Conservation (phyloP, 2,329 filamentous ascomycete species). For the Diaporthe humulicola region DNA sequence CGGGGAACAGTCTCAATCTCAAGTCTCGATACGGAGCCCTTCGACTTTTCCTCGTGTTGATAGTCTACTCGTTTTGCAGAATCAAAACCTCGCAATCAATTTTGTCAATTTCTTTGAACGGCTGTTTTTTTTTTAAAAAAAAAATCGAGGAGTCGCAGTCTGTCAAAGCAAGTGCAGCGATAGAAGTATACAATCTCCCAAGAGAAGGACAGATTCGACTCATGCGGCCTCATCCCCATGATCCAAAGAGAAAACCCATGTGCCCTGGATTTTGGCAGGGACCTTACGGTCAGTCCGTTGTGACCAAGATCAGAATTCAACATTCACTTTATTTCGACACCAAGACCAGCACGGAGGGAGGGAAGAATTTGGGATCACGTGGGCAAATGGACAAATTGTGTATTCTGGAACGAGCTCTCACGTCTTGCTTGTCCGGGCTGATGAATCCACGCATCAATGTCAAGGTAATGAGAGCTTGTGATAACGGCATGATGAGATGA, state of each 20-base stretch:
- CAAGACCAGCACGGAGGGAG: not conserved
- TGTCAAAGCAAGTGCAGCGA: not conserved
- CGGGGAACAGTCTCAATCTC: not conserved
- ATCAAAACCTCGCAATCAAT: no score
- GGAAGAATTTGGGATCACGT: not conserved
- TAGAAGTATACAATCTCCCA: not conserved
- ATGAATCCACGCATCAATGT: not conserved
- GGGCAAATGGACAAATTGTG: not conserved
- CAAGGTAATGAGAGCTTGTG: not conserved
- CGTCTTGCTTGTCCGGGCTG: not conserved
- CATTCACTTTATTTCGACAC: not conserved
- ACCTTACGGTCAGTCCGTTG: not conserved
- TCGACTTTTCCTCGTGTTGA: not conserved
- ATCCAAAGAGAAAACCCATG: not conserved
- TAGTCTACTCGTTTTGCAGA: not conserved
- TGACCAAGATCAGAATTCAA: not conserved
- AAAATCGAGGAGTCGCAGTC: not conserved
- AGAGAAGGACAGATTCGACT: not conserved
- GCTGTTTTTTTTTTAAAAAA: no score
- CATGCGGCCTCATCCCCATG: not conserved
- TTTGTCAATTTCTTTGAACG: no score
- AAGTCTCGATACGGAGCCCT: not conserved
- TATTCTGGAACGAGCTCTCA: not conserved
- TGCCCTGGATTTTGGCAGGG: not conserved
- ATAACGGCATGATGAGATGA: not conserved